phyloP scores from a whole-genome alignment of 192 early-diverging fungal species.

The Helicostylum pulchrum region DNA sequence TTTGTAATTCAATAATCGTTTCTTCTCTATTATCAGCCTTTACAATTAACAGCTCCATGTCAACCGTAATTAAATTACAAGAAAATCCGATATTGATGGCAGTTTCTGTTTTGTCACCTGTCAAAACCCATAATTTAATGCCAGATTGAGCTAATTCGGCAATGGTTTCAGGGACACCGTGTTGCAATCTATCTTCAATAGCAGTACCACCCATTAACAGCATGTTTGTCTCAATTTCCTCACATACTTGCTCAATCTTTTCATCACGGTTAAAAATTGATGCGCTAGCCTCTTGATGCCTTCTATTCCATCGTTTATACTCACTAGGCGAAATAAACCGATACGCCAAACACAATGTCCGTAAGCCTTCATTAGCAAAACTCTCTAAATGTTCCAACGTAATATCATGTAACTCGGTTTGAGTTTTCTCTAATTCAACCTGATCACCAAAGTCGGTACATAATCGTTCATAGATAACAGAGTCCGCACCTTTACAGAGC shows the following conservation, averaged over 20 bases:
- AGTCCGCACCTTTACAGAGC: conserved; percentile 94
- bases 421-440: conserved; percentile 43
- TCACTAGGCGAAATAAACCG: conserved; percentile 68
- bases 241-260: conserved; percentile 73
- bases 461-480: conserved; percentile 82
- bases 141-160: conserved; percentile 79
- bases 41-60: conserved; percentile 85
- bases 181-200: conserved; percentile 96
- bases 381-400: conserved; percentile 76
- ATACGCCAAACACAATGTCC: conserved; percentile 87
- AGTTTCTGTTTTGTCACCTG: conserved; percentile 96
- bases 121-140: conserved; percentile 97
- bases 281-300: conserved; percentile 70
- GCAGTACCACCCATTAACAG: conserved; percentile 91
- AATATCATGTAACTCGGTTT: conserved; percentile 63
- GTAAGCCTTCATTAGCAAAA: conserved; percentile 83
- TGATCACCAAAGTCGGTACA: conserved; percentile 33
- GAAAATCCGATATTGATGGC: conserved; percentile 98
- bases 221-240: conserved; percentile 76
- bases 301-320: conserved; percentile 64
- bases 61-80: conserved; percentile 82
- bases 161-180: conserved; percentile 94
- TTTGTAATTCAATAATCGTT: conserved; percentile 64
- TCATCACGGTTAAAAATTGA: conserved; percentile 79
- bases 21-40: conserved; percentile 55